A percentile compares a stretch with the other conserved stretches of the same genome.
phyloP scores from a whole-genome alignment of 345 rosid genomes.

The Brassica rapa region DNA sequence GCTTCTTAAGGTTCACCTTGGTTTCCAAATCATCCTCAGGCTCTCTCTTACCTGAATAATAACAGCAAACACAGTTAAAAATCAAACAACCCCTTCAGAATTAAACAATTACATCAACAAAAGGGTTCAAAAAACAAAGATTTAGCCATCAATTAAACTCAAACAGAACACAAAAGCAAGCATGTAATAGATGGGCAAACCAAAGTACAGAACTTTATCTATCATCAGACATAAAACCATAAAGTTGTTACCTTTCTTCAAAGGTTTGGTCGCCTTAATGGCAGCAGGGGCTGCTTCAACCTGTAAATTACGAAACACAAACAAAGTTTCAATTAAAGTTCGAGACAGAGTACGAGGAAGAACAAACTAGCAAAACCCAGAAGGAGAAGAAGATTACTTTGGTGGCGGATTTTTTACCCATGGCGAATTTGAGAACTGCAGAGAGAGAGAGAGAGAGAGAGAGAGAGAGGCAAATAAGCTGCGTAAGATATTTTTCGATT shows the following conservation, averaged over 20 bases:
- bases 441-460: too few species aligned
- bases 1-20: slow-evolving; percentile 61
- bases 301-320: slow-evolving; percentile 28
- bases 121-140: neutral
- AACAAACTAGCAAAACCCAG: neutral
- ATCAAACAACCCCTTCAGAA: neutral
- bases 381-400: slow-evolving; percentile 34
- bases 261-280: slow-evolving; percentile 43
- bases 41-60: slow-evolving; percentile 61
- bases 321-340: neutral
- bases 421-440: slow-evolving; percentile 21
- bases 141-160: neutral
- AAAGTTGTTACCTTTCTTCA: slow-evolving; percentile 51
- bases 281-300: slow-evolving; percentile 44
- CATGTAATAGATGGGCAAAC: too few species aligned
- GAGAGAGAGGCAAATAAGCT: neutral
- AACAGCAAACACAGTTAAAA: neutral
- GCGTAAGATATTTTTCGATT: slow-evolving; percentile 21
- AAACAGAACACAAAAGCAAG: neutral
- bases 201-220: neutral
- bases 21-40: slow-evolving; percentile 59
- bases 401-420: slow-evolving; percentile 63
- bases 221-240: neutral
- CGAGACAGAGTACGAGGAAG: neutral
- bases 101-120: neutral